phyloP scores from a whole-genome alignment of 345 rosid genomes.

The Ceriops zippeliana region DNA sequence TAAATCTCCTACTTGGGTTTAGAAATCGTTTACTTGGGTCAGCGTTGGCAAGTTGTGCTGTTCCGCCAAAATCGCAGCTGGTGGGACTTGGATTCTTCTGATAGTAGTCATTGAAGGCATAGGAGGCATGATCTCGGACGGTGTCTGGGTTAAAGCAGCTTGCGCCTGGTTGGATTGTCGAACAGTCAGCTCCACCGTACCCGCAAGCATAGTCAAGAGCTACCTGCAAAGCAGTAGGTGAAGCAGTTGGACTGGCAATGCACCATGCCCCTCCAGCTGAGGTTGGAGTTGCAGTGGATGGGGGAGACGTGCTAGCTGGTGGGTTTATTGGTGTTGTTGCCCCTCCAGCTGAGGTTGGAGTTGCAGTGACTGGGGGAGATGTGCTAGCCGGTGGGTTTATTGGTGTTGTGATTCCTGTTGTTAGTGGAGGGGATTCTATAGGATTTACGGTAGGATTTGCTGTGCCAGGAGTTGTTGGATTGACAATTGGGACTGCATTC shows the following conservation, averaged over 20 bases:
- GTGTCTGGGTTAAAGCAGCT: slow-evolving; percentile 77
- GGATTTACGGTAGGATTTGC: slow-evolving; percentile 34
- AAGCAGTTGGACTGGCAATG: slow-evolving; percentile 65
- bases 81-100: slow-evolving; percentile 85
- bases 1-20: background rate
- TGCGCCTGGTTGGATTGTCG: slow-evolving; percentile 62
- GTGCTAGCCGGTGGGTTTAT: slow-evolving; percentile 17
- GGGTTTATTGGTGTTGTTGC: slow-evolving; percentile 13
- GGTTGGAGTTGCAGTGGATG: slow-evolving; percentile 24
- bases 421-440: slow-evolving; percentile 11
- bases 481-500: slow-evolving; percentile 49
- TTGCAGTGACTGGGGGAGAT: slow-evolving; percentile 9
- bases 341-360: slow-evolving; percentile 45
- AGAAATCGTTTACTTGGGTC: slow-evolving; percentile 76
- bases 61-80: slow-evolving; percentile 88
- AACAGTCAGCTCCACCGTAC: slow-evolving; percentile 90
- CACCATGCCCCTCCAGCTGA: slow-evolving; percentile 68
- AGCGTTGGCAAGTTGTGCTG: slow-evolving; percentile 72
- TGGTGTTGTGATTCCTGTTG: slow-evolving; percentile 23
- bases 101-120: slow-evolving; percentile 90
- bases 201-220: slow-evolving; percentile 97
- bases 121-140: slow-evolving; percentile 77
- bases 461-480: slow-evolving; percentile 61
- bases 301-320: slow-evolving; percentile 11
- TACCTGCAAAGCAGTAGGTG: slow-evolving; percentile 77